Conservation (phyloP, 2,329 filamentous ascomycete species). For the Claviceps sp. region DNA sequence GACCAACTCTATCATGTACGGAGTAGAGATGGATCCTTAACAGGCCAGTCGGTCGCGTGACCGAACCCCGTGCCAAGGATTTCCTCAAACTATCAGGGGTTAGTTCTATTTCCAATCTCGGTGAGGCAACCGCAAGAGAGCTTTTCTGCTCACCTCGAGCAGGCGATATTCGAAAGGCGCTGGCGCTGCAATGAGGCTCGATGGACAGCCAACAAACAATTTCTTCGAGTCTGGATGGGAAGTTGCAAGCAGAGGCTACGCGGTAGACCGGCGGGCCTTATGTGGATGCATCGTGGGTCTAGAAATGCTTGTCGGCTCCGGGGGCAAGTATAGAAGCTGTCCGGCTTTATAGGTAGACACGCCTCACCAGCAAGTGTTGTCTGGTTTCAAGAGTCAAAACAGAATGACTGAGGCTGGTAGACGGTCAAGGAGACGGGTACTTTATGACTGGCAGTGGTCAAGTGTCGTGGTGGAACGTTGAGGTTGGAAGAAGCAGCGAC, state of each 20-base stretch:
- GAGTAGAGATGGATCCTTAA: slow-evolving; percentile 1
- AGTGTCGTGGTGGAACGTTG: background rate
- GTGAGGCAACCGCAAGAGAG: slow-evolving; percentile 4
- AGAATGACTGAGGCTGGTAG: background rate
- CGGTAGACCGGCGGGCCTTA: background rate
- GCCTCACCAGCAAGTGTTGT: background rate
- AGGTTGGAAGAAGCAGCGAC: background rate
- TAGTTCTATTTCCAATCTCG: background rate
- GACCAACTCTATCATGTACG: background rate
- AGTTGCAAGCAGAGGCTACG: background rate
- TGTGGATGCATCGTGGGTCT: slow-evolving; percentile 2
- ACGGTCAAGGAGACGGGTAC: background rate
- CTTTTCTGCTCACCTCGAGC: background rate
- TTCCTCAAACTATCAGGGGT: background rate
- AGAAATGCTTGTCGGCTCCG: background rate
- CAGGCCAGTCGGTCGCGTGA: slow-evolving; percentile 12
- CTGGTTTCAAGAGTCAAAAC: background rate
- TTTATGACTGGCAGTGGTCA: background rate
- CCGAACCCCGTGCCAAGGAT: slow-evolving; percentile 1
- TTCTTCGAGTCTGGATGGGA: background rate
- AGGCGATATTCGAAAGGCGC: background rate
- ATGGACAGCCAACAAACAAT: background rate
- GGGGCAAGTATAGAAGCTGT: background rate
- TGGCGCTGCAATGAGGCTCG: background rate
- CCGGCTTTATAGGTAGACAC: background rate